Conservation (phyloP, 371 early-diverging fungal genomes). For the Lichtheimia ornata region DNA sequence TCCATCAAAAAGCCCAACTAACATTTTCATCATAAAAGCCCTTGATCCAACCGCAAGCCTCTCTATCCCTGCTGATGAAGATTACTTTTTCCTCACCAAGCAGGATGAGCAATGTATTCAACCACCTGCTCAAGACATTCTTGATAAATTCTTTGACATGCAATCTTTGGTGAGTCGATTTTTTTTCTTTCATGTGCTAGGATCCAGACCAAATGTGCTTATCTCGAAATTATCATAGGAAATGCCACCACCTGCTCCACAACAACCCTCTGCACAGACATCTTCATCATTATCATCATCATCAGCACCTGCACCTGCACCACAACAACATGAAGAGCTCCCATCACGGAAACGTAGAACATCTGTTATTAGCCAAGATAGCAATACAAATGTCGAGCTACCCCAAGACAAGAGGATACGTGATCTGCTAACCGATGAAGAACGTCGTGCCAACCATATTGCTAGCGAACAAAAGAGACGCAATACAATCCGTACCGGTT, state of each 20-base stretch:
- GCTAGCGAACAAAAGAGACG: slow-evolving; percentile 82
- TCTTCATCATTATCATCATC: background rate
- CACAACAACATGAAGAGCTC: background rate
- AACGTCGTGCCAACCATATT: slow-evolving; percentile 66
- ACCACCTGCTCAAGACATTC: slow-evolving; percentile 4
- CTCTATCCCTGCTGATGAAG: slow-evolving; percentile 9
- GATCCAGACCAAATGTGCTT: too few species aligned
- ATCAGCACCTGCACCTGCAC: background rate
- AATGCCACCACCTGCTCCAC: too few species aligned
- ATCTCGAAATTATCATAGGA: too few species aligned
- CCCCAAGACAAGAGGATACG: slow-evolving; percentile 63
- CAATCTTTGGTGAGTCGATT: slow-evolving; percentile 1
- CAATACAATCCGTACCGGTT: slow-evolving; percentile 82
- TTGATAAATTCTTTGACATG: slow-evolving; percentile 8
- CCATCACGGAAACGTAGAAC: background rate
- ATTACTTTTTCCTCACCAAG: slow-evolving; percentile 1
- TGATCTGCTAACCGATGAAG: slow-evolving; percentile 77
- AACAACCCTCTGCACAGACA: background rate
- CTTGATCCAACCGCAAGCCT: slow-evolving; percentile 9
- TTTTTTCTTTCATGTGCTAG: background rate
- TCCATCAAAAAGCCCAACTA: background rate
- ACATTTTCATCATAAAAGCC: background rate
- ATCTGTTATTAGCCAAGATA: background rate
- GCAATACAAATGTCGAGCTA: background rate
- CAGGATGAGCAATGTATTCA: slow-evolving; percentile 1